Conservation (phyloP, 2,329 filamentous ascomycete genomes). For the Hymenoscyphus repandus region DNA sequence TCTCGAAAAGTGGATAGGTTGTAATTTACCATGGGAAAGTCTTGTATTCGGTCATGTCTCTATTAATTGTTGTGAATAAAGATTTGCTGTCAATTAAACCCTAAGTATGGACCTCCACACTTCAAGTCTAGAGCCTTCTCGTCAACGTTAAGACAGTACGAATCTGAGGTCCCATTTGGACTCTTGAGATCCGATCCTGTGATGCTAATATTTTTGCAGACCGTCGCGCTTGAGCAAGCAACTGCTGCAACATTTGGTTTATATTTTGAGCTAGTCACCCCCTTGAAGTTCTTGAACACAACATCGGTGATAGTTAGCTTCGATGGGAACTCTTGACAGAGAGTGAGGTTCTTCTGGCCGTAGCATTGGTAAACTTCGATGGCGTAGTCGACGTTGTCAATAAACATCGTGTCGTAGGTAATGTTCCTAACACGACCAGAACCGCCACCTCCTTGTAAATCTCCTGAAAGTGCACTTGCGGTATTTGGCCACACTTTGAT, state of each 20-base stretch:
- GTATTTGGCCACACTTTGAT: conserved; percentile 66
- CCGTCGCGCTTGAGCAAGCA: conserved; percentile 42
- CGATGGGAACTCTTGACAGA: conserved; percentile 55
- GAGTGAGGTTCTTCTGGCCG: conserved; percentile 54
- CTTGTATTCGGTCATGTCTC: too few species aligned
- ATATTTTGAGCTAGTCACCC: conserved; percentile 43
- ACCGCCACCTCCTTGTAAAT: conserved; percentile 62
- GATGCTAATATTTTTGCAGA: conserved; percentile 44
- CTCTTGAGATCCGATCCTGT: conserved; percentile 42
- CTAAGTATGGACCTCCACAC: conserved; percentile 27
- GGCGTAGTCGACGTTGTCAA: conserved; percentile 59
- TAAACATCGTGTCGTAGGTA: conserved; percentile 57
- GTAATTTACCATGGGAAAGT: too few species aligned
- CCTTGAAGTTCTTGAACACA: conserved; percentile 50
- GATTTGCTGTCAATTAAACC: conserved; percentile 23
- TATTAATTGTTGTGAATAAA: too few species aligned
- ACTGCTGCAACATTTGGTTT: conserved; percentile 41
- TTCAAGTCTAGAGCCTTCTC: conserved; percentile 32
- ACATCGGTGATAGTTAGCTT: conserved; percentile 51
- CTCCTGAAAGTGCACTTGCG: conserved; percentile 48
- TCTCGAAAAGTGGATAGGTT: too few species aligned
- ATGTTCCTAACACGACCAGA: conserved; percentile 58
- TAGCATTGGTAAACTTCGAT: conserved; percentile 64
- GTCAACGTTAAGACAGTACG: conserved; percentile 41
- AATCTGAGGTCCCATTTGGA: conserved; percentile 40